Evolutionary conservation across 805 yeast species (phyloP).

Genomic region (Maudiozyma bulderi): DNA sequence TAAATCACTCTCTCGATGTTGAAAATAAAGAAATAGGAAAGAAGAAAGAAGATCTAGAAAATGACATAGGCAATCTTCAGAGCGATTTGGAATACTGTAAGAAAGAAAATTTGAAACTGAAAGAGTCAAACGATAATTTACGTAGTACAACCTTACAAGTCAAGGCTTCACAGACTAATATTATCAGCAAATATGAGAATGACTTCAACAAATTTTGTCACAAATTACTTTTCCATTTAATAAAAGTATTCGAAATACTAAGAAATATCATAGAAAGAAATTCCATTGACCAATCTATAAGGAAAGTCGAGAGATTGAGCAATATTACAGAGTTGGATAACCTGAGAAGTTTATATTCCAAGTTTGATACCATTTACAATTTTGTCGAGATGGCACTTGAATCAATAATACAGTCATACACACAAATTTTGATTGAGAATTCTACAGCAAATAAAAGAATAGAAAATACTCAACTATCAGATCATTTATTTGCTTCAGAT

Average conservation of each 20-base stretch:
- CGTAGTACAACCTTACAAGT: neutral
- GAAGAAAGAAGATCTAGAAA: neutral
- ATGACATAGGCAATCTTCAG: conserved; percentile 2
- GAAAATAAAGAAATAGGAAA: conserved; percentile 5
- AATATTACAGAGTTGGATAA: conserved; percentile 14
- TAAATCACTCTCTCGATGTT: conserved; percentile 13
- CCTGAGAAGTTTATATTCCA: conserved; percentile 22
- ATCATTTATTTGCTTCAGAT: neutral
- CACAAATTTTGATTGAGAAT: conserved; percentile 19
- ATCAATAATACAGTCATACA: conserved; percentile 49
- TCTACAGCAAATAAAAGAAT: neutral
- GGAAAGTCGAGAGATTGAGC: conserved; percentile 37
- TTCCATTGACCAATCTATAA: conserved; percentile 50
- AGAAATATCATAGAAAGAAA: conserved; percentile 47
- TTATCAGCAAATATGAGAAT: conserved; percentile 6
- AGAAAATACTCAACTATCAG: neutral
- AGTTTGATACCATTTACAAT: conserved; percentile 37
- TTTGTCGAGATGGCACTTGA: conserved; percentile 54
- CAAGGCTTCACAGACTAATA: neutral
- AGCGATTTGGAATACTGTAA: neutral
- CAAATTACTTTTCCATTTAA: conserved; percentile 37
- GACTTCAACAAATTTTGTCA: conserved; percentile 36
- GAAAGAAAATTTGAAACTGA: conserved; percentile 6
- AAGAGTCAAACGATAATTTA: neutral
- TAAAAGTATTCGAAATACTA: conserved; percentile 41